phyloP scores from a whole-genome alignment of 1,284 basidiomycete genomes.

The Malassezia sympodialis region DNA sequence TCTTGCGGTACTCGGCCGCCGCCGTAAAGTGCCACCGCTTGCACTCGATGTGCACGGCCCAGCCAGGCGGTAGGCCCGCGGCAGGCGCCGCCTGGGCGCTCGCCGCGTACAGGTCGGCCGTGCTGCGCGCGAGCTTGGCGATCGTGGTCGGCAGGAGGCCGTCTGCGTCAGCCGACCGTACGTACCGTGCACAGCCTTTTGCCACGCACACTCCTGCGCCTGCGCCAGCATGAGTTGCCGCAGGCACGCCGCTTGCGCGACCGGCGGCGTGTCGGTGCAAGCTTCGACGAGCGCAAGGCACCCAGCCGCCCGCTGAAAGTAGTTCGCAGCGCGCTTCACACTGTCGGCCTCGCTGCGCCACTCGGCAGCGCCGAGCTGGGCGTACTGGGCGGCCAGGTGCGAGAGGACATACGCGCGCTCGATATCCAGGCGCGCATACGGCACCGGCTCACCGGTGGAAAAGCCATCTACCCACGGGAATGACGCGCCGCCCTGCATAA shows the following conservation, averaged over 20 bases:
- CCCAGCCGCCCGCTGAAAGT: conserved; percentile 38
- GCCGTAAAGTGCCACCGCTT: conserved; percentile 80
- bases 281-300: conserved; percentile 22
- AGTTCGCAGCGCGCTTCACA: conserved; percentile 31
- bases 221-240: conserved; percentile 78
- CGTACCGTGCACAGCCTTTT: conserved; percentile 64
- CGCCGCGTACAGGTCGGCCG: conserved; percentile 40
- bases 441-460: neutral
- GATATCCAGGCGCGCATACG: neutral
- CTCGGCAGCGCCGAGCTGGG: conserved; percentile 28
- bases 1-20: conserved; percentile 78
- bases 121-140: conserved; percentile 71
- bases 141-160: conserved; percentile 73
- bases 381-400: conserved; percentile 29
- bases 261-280: conserved; percentile 19
- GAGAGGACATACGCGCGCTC: conserved; percentile 35
- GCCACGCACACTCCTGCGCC: conserved; percentile 95
- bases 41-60: conserved; percentile 69
- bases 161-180: conserved; percentile 40
- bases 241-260: conserved; percentile 45
- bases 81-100: conserved; percentile 18
- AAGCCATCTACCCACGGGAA: conserved; percentile 28
- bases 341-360: conserved; percentile 32
- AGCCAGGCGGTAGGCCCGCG: conserved; percentile 54
- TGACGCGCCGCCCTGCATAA: conserved; percentile 21